Evolutionary conservation across 2,329 filamentous ascomycete species (phyloP), one percentile per base, ranked within the genome.

Genomic region (Stemphylium beticola): DNA sequence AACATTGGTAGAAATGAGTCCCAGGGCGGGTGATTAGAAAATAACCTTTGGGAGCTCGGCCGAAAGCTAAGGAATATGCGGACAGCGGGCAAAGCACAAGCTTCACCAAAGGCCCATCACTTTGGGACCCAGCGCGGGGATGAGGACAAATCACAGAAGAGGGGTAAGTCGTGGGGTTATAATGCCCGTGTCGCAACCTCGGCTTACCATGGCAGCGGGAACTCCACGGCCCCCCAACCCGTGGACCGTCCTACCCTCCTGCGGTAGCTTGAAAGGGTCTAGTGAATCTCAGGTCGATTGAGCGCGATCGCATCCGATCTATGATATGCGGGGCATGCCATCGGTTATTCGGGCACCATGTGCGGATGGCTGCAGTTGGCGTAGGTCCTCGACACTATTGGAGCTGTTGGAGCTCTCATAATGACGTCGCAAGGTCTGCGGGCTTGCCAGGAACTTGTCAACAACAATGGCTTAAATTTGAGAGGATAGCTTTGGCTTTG

Each of bases 331-430:
- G 26, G 17, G 17, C 40, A 33, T 43, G n/a, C 8, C 17, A 34
- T 44, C 20, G 32, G 10, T 36, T 26, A 45, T 45, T 20, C 42
- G 42, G 42, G 42, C 20, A 20, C 31, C 34, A 18, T 22, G 17
- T 12, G 32, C 46, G 40, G 39, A 39, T 50, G 51, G 45, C 43
- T 48, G 39, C 38, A 38, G 47, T 33, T 33, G 10, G 32, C 46
- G 26, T 12, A 22, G 15, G 31, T 50, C 55, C 55, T 51, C 55
- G 49, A 58, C 51, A 60, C 51, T 51, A 49, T 55, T 40, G 15
- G 20, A 58, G 60, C 60, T 43, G 14, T 44, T 61, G 22, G 11
- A 61, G 36, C 55, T 53, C 58, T 62, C 60, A 62, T 61, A 10
- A 62, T 62, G 60, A 62, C 60, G 60, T 62, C 40, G 51, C 43